A percentile compares a stretch with the other conserved stretches of the same genome.
Conservation (phyloP, 805 yeast genomes). For the Osmozyma mogii region DNA sequence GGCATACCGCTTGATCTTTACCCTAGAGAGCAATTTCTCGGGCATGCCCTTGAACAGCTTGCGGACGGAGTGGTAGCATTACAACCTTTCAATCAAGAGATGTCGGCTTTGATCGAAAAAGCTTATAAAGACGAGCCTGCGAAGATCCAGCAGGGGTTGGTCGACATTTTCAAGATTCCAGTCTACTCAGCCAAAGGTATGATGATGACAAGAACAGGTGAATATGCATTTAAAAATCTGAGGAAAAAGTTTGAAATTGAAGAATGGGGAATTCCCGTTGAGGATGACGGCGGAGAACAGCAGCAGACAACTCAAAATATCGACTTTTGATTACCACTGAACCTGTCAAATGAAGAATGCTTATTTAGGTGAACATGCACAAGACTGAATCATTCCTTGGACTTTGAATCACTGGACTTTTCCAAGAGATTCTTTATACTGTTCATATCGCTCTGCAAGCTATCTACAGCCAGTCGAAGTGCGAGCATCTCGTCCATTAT, state of each 20-base stretch:
- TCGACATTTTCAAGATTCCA: slow-evolving; percentile 70
- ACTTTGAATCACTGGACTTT: background rate
- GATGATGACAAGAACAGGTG: slow-evolving; percentile 69
- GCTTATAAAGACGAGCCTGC: slow-evolving; percentile 67
- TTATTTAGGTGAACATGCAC: background rate
- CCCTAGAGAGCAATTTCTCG: slow-evolving; percentile 43
- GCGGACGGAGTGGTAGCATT: slow-evolving; percentile 65
- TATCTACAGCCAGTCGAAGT: background rate
- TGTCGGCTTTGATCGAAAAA: slow-evolving; percentile 56
- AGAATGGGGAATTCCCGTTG: slow-evolving; percentile 97
- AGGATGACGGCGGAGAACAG: slow-evolving; percentile 50
- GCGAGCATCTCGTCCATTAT: slow-evolving; percentile 6
- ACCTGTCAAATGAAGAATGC: background rate
- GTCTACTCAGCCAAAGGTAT: slow-evolving; percentile 66
- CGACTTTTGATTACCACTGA: slow-evolving; percentile 23
- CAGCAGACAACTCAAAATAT: slow-evolving; percentile 26
- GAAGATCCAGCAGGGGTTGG: slow-evolving; percentile 77
- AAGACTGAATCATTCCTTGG: background rate
- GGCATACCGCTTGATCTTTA: slow-evolving; percentile 62
- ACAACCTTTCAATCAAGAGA: slow-evolving; percentile 74
- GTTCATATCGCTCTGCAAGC: too few relatives aligned
- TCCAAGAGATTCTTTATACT: background rate
- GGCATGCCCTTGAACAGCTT: slow-evolving; percentile 46
- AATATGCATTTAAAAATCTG: slow-evolving; percentile 81
- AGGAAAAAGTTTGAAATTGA: slow-evolving; percentile 78